A percentile compares a stretch with the other conserved stretches of the same genome.
phyloP scores from a whole-genome alignment of 805 yeast genomes.

The Sugiyamaella smithiae region DNA sequence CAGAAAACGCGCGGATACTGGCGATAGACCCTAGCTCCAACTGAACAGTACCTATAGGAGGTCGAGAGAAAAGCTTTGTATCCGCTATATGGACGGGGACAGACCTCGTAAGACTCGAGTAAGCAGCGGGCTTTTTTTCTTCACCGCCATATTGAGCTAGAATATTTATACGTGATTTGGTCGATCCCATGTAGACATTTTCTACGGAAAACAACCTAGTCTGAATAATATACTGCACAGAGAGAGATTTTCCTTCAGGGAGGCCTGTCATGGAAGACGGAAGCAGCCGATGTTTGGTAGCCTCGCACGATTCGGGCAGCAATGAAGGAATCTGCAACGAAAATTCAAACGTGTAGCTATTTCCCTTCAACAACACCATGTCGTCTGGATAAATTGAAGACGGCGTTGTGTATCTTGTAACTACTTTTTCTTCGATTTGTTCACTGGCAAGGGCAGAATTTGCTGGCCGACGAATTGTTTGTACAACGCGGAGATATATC shows the following conservation, averaged over 20 bases:
- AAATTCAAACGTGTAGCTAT: slow-evolving; percentile 1
- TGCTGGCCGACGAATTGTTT: background rate
- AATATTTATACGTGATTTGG: background rate
- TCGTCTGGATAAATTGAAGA: background rate
- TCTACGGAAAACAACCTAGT: background rate
- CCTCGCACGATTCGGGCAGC: background rate
- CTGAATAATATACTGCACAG: slow-evolving; percentile 1
- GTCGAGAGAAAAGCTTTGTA: background rate
- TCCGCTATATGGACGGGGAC: background rate
- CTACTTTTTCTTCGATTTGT: background rate
- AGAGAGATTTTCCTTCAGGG: background rate
- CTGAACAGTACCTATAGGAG: background rate
- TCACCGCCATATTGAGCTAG: background rate
- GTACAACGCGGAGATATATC: background rate
- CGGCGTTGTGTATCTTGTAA: background rate
- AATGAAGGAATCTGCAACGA: background rate
- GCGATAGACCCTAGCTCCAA: background rate
- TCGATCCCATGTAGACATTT: background rate
- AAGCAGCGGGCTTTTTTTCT: background rate
- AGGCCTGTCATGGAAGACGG: background rate
- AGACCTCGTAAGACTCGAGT: background rate
- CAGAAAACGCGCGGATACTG: background rate
- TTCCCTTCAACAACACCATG: background rate
- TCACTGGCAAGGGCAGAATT: background rate
- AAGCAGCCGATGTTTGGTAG: background rate